Percentiles rank a stretch among this genome's conserved stretches.
Conservation (phyloP, 2,329 filamentous ascomycete species). For the Arthrobotrys iridis region DNA sequence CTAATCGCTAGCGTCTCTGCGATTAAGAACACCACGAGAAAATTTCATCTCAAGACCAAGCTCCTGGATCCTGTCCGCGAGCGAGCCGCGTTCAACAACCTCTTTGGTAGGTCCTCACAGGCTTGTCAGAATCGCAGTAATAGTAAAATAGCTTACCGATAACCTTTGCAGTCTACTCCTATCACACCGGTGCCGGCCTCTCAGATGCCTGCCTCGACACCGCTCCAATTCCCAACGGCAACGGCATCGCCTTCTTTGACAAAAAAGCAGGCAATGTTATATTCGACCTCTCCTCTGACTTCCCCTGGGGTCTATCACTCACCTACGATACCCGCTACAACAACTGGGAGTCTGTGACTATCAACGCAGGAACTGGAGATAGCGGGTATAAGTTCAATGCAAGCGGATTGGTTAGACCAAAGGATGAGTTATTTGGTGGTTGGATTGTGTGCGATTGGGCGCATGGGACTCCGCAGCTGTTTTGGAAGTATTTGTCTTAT, state of each 20-base stretch:
- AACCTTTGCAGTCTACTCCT: slow-evolving; percentile 22
- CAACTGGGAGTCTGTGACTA: slow-evolving; percentile 36
- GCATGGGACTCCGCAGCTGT: slow-evolving; percentile 36
- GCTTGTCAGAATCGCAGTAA: not conserved
- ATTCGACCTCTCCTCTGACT: slow-evolving; percentile 34
- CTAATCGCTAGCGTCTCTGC: slow-evolving; percentile 18
- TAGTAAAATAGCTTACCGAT: not conserved
- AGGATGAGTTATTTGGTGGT: slow-evolving; percentile 8
- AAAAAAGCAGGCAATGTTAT: slow-evolving; percentile 22
- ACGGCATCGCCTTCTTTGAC: slow-evolving; percentile 40
- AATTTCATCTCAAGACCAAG: slow-evolving; percentile 36
- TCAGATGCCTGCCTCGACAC: slow-evolving; percentile 35
- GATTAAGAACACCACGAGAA: slow-evolving; percentile 38
- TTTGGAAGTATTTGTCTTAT: slow-evolving; percentile 28
- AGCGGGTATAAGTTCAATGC: slow-evolving; percentile 29
- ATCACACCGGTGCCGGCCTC: slow-evolving; percentile 40
- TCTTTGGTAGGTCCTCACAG: slow-evolving; percentile 4
- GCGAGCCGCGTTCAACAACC: slow-evolving; percentile 16
- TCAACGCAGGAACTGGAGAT: slow-evolving; percentile 11
- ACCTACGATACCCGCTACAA: slow-evolving; percentile 35
- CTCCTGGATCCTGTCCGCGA: slow-evolving; percentile 10
- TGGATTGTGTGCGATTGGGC: slow-evolving; percentile 47
- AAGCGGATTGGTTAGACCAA: slow-evolving; percentile 28
- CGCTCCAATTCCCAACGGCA: slow-evolving; percentile 26
- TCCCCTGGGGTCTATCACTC: slow-evolving; percentile 32